Evolutionary conservation across 2,329 filamentous ascomycete genomes (phyloP), one percentile per base, ranked within the genome.

Genomic region (Didymellaceae sp.): DNA sequence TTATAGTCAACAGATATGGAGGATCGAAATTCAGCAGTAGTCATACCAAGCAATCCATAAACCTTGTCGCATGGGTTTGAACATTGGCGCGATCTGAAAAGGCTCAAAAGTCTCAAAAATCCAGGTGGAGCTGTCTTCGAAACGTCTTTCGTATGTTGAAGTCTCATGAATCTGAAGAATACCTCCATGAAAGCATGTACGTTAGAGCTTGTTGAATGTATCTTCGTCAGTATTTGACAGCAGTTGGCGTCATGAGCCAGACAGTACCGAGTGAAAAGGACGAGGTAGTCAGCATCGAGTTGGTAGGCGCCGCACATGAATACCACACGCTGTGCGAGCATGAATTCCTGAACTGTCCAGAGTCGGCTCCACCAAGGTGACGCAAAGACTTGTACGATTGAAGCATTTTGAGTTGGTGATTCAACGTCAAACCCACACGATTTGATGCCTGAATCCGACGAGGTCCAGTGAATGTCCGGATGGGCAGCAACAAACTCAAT

Each of bases 311-410:
- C 45, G 20, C 37, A 41, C 6, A 41, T 1, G 17, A 41, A 48
- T 6, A 22, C 14, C 2, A 38, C 22, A 10, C 18, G 26, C 21
- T 24, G n/a, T 11, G 45, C 45, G 4, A 42, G 45, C 4, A 24
- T 31, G 20, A 10, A 48, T n/a, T 48, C 45, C 21, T 41, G 45
- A 5, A 17, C 45, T n/a, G 45, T 41, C 45, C 45, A 41, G 8
- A 47, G 14, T 2, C 37, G 45, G 13, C 16, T 34, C 37, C 37
- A 47, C 45, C 37, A 47, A 8, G 35, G 45, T 5, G 39, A 22
- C 22, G 33, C 18, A 6, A 47, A 41, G 37, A 47, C 34, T 16
- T 18, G 16, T 7, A 28, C n/a, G 14, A 45, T 26, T 1, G 32
- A 45, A 18, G 20, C 17, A 18, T 9, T 11, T 11, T 18, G 17